Base-by-base conservation (phyloP, 2,329 filamentous ascomycete species). In the Trichoderma sp. region DNA sequence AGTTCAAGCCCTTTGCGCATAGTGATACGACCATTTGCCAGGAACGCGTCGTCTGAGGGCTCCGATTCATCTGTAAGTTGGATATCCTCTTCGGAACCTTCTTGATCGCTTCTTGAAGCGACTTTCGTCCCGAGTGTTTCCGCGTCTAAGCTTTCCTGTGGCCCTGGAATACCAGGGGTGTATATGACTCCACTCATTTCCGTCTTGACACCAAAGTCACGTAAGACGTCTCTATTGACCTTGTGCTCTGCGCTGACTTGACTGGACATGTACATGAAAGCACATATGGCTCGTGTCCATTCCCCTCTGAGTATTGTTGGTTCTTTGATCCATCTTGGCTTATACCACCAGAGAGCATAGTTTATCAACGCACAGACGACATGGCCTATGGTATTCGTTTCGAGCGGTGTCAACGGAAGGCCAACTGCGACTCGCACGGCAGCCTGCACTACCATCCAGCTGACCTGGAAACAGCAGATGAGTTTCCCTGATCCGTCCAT, bases 371-470 rank as follows among this genome's bases (percentile, higher is more conserved):
- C 78, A 68, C 80, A 82, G 8, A 78, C 61, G 5, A 81, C 78
- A 73, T 82, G 80, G 0, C 76, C 76, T 34, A 80, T 72, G 2
- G 79, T 80, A 71, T 80, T 77, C 1, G 81, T 70, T 66, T 83
- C 80, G 12, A 83, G 76, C 7, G 81, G 75, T 0, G 79, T 80
- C 12, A 84, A 71, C 0, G 82, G 80, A 0, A 83, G 73, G 6
- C 73, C 72, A 17, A 77, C 73, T 1, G 75, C 74, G 15, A 77
- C 71, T 1, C 82, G 77, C 2, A 77, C 78, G 23, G 82, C 73
- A 39, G 74, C 74, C 58, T 83, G 80, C 3, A 81, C 55, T 3
- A 81, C 68, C 71, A 83, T 80, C 82, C 82, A 84, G 15, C 72
- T 72, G 1, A 78, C 80, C 72, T 84, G 83, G 13, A 82, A 20